Conservation (phyloP, 176 grass and related monocot genomes). For the Carex cristatella region DNA sequence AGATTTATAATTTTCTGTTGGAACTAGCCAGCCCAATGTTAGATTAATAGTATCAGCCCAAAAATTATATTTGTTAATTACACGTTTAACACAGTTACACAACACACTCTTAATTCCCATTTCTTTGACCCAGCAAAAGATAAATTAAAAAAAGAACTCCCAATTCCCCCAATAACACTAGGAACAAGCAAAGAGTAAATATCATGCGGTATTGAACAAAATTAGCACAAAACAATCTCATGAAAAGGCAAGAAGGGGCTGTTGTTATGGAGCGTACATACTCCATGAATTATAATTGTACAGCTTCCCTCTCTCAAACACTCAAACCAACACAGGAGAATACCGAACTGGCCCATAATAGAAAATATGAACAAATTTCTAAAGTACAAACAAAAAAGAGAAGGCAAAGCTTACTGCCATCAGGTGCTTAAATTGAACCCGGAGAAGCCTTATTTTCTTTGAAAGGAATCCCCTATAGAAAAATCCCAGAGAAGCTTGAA, state of each 20-base stretch:
- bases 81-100: background rate
- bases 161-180: background rate
- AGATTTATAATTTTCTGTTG: too few relatives aligned
- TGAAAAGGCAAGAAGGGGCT: background rate
- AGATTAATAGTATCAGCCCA: background rate
- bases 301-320: background rate
- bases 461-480: background rate
- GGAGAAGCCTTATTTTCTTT: background rate
- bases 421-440: background rate
- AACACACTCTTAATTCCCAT: background rate
- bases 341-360: background rate
- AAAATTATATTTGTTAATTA: background rate
- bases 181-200: background rate
- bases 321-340: background rate
- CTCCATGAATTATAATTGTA: background rate
- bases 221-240: background rate
- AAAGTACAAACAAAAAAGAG: background rate
- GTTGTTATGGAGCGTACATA: background rate
- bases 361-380: background rate
- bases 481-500: background rate
- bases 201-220: background rate
- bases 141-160: background rate
- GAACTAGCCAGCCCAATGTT: background rate
- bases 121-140: background rate
- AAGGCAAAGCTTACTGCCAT: constrained; percentile 19